These are phyloP conservation scores for Penicillium macrosclerotiorum DNA, from an alignment of 495 filamentous ascomycete genomes.

Conservation along the genomic window DNA sequence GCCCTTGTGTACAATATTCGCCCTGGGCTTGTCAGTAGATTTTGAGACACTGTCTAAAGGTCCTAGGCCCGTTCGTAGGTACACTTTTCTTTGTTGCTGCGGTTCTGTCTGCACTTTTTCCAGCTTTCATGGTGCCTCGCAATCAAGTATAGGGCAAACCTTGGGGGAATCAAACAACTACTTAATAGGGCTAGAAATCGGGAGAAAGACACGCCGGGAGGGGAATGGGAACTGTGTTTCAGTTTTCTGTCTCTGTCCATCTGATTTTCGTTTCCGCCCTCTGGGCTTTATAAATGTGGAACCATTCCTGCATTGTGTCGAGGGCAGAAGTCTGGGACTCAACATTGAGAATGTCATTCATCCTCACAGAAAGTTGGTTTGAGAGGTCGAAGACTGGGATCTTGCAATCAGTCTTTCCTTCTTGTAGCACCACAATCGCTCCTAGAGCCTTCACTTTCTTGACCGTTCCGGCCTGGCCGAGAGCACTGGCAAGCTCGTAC, in stretches of 20 bases:
- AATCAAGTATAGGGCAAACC: neutral
- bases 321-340: conserved; percentile 79
- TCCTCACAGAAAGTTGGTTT: conserved; percentile 78
- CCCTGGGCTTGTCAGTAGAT: neutral
- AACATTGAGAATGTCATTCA: conserved; percentile 51
- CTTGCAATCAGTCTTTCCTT: conserved; percentile 95
- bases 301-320: conserved; percentile 90
- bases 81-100: neutral
- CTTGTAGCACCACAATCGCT: conserved; percentile 87
- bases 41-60: neutral
- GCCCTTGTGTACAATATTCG: neutral
- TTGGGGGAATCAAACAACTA: too few species aligned
- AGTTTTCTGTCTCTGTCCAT: too few species aligned
- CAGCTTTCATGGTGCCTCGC: neutral
- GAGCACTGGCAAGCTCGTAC: conserved; percentile 87
- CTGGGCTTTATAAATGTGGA: conserved; percentile 84
- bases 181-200: too few species aligned
- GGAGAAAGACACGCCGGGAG: too few species aligned
- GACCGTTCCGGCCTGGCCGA: conserved; percentile 76
- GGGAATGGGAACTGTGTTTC: too few species aligned
- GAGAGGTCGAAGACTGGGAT: conserved; percentile 89
- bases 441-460: conserved; percentile 91
- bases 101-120: neutral
- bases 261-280: neutral
- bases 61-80: too few species aligned